These are phyloP conservation scores for Thelonectria olida DNA, from an alignment of 2,329 filamentous ascomycete species.

Conservation along the genomic window DNA sequence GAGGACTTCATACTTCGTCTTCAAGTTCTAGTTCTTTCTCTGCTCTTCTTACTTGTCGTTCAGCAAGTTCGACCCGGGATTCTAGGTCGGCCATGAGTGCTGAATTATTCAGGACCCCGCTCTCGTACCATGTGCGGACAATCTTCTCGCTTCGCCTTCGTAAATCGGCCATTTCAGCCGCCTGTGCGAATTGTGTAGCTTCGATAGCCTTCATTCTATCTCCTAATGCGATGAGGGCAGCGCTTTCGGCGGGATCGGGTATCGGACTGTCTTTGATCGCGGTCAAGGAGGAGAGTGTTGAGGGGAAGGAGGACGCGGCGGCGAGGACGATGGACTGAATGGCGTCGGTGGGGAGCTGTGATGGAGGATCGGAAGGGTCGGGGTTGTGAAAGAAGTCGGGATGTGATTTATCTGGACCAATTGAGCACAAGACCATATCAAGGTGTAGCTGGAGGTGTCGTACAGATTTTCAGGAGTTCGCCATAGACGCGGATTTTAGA, in stretches of 20 bases:
- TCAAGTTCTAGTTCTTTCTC: slow-evolving; percentile 55
- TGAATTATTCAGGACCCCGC: slow-evolving; percentile 73
- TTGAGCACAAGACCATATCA: neutral
- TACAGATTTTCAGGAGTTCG: slow-evolving; percentile 70
- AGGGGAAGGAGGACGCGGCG: slow-evolving; percentile 64
- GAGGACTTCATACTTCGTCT: slow-evolving; percentile 35
- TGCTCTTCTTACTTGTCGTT: slow-evolving; percentile 70
- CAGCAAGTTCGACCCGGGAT: slow-evolving; percentile 70
- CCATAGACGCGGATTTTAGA: slow-evolving; percentile 65
- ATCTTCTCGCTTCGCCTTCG: slow-evolving; percentile 69
- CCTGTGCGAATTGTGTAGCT: slow-evolving; percentile 69
- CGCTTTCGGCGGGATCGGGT: slow-evolving; percentile 63
- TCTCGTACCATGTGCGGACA: slow-evolving; percentile 78
- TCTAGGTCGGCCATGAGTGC: slow-evolving; percentile 78
- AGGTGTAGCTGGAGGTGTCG: slow-evolving; percentile 34
- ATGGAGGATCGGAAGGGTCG: slow-evolving; percentile 56
- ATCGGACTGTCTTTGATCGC: slow-evolving; percentile 65
- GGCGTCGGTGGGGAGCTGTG: slow-evolving; percentile 60
- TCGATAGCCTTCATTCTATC: slow-evolving; percentile 71
- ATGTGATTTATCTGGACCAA: slow-evolving; percentile 57
- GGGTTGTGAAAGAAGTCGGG: slow-evolving; percentile 65
- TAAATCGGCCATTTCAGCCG: slow-evolving; percentile 69
- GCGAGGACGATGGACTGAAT: slow-evolving; percentile 65
- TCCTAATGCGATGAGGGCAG: slow-evolving; percentile 64
- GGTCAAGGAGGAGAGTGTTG: slow-evolving; percentile 65